Evolutionary conservation across 176 grass and related monocot species (phyloP).

Genomic region (Oryza brachyantha): DNA sequence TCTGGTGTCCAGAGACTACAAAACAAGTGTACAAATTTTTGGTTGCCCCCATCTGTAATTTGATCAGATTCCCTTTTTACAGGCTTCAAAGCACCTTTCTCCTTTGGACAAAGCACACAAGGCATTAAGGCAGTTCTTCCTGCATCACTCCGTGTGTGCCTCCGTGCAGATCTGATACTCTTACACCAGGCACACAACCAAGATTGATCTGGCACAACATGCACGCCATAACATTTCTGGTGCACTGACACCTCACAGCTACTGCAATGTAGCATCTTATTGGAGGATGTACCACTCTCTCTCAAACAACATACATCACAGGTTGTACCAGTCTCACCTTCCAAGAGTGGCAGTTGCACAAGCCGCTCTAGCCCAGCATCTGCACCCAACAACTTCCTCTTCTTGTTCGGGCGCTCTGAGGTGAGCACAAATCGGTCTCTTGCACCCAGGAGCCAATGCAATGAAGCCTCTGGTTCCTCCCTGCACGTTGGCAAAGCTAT

Average conservation of each 20-base stretch:
- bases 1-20: slow-evolving; percentile 91
- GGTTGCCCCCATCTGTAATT: slow-evolving; percentile 26
- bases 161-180: slow-evolving; percentile 31
- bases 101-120: slow-evolving; percentile 87
- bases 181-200: slow-evolving; percentile 78
- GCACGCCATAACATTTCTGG: slow-evolving; percentile 98
- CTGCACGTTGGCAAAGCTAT: not conserved
- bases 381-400: slow-evolving; percentile 81
- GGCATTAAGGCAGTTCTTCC: slow-evolving; percentile 29
- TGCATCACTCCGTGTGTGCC: slow-evolving; percentile 41
- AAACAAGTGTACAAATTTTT: slow-evolving; percentile 78
- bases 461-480: not conserved
- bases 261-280: slow-evolving; percentile 72
- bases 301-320: slow-evolving; percentile 75
- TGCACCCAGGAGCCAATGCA: slow-evolving; percentile 54
- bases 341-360: slow-evolving; percentile 47
- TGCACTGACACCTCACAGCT: slow-evolving; percentile 71
- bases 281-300: slow-evolving; percentile 42
- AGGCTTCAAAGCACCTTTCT: slow-evolving; percentile 79
- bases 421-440: slow-evolving; percentile 69
- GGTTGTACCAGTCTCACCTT: slow-evolving; percentile 31
- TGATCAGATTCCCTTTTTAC: slow-evolving; percentile 40
- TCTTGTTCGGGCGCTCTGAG: slow-evolving; percentile 91
- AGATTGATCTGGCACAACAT: slow-evolving; percentile 41
- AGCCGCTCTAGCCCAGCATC: slow-evolving; percentile 80